Evolutionary conservation across 768 basidiomycete species (phyloP).

Genomic region (Glaciozyma antarctica): DNA sequence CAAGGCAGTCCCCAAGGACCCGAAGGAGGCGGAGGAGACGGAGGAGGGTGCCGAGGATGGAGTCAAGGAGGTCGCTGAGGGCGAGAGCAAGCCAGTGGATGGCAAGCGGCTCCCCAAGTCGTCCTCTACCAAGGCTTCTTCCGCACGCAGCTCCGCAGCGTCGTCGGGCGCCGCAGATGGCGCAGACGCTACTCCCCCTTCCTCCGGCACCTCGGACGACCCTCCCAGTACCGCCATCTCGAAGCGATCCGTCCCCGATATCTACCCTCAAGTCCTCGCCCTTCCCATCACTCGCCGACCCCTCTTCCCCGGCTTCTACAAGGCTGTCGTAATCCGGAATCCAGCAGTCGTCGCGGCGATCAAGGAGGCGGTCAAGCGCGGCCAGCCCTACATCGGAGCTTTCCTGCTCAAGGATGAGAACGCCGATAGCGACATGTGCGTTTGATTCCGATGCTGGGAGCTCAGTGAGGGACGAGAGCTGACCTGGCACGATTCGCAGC

Average conservation of each 20-base stretch:
- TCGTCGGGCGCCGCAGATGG: too few relatives aligned
- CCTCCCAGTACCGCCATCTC: constrained; percentile 9
- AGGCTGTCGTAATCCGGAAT: constrained; percentile 87
- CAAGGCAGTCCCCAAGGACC: too few relatives aligned
- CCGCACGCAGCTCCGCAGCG: too few relatives aligned
- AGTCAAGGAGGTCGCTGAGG: too few relatives aligned
- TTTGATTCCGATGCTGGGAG: neutral
- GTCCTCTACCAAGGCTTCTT: too few relatives aligned
- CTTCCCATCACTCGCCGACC: constrained; percentile 90
- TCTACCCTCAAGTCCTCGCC: constrained; percentile 85
- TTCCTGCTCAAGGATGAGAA: constrained; percentile 92
- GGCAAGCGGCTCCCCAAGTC: too few relatives aligned
- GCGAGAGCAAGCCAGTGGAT: too few relatives aligned
- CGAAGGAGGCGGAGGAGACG: too few relatives aligned
- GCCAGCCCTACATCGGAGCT: constrained; percentile 93
- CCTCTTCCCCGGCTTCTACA: constrained; percentile 95
- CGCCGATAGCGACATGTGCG: constrained; percentile 68
- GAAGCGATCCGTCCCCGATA: constrained; percentile 22
- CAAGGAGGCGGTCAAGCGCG: constrained; percentile 91
- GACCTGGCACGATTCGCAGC: constrained; percentile 9
- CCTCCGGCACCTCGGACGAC: constrained; percentile 11
- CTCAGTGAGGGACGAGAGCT: neutral
- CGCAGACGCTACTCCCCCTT: neutral
- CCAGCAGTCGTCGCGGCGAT: constrained; percentile 85
- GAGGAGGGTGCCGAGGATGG: too few relatives aligned